Evolutionary conservation across 164 flowering plant genomes (phyloP).

Genomic region (Vitis labrusca): DNA sequence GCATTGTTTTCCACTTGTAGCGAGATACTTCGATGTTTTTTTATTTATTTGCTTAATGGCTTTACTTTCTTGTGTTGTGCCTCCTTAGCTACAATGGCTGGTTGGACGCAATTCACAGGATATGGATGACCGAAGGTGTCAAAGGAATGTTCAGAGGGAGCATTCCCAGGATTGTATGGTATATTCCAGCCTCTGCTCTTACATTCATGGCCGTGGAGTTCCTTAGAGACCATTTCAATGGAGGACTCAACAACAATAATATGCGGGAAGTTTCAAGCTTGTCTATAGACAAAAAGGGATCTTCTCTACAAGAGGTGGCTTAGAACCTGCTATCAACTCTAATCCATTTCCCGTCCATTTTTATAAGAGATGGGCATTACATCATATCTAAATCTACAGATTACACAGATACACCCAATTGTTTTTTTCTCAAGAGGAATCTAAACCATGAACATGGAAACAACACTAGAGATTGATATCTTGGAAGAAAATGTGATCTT

Average conservation of each 20-base stretch:
- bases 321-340: constrained; percentile 5
- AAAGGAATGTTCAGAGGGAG: constrained; percentile 86
- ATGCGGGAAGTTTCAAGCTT: constrained; percentile 43
- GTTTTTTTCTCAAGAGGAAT: too few species aligned
- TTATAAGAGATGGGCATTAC: too few species aligned
- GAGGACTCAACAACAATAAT: constrained; percentile 15
- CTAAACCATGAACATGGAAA: too few species aligned
- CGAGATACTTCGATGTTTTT: too few species aligned
- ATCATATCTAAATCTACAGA: too few species aligned
- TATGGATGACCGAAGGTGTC: constrained; percentile 70
- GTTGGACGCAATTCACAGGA: constrained; percentile 59
- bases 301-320: constrained; percentile 43
- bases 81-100: constrained; percentile 77
- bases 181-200: constrained; percentile 90
- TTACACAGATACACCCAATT: too few species aligned
- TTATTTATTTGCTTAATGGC: neutral
- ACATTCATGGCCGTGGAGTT: constrained; percentile 96
- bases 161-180: constrained; percentile 87
- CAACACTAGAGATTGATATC: too few species aligned
- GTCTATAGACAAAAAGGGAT: constrained; percentile 48
- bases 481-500: too few species aligned
- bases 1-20: too few species aligned
- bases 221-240: constrained; percentile 74
- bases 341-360: too few species aligned
- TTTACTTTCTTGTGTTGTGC: neutral